phyloP scores from a whole-genome alignment of 192 early-diverging fungal genomes.

The Coemansia sp. region DNA sequence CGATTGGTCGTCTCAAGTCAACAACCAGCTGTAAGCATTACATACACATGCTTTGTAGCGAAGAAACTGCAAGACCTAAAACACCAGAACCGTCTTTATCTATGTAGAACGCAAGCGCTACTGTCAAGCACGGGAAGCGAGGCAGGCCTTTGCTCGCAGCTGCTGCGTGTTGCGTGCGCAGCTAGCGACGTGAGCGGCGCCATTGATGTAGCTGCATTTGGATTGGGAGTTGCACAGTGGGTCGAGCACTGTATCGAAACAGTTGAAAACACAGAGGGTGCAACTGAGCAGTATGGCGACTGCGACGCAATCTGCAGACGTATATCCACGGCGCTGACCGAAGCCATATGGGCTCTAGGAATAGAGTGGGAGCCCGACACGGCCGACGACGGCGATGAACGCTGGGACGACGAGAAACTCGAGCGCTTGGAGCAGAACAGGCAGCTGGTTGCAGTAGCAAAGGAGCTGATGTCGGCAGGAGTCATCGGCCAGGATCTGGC shows the following conservation, averaged over 20 bases:
- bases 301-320: constrained; percentile 14
- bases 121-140: constrained; percentile 15
- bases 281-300: not conserved
- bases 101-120: constrained; percentile 37
- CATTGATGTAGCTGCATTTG: constrained; percentile 19
- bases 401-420: constrained; percentile 21
- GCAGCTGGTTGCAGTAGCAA: constrained; percentile 16
- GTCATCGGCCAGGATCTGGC: constrained; percentile 31
- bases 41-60: not conserved
- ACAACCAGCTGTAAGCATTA: constrained; percentile 38
- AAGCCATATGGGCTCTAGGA: constrained; percentile 38
- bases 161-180: constrained; percentile 23
- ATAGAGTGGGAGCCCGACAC: constrained; percentile 47
- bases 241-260: constrained; percentile 26
- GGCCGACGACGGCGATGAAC: constrained; percentile 3
- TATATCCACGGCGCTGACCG: constrained; percentile 25
- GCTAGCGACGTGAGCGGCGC: not conserved
- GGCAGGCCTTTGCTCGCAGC: constrained; percentile 26
- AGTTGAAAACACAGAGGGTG: constrained; percentile 18
- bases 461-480: constrained; percentile 10
- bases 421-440: constrained; percentile 21
- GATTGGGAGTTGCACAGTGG: constrained; percentile 21
- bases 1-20: constrained; percentile 36
- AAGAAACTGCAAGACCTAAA: not conserved
- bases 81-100: not conserved